Conservation (phyloP, 495 filamentous ascomycete species). For the Aspergillus homomorphus region DNA sequence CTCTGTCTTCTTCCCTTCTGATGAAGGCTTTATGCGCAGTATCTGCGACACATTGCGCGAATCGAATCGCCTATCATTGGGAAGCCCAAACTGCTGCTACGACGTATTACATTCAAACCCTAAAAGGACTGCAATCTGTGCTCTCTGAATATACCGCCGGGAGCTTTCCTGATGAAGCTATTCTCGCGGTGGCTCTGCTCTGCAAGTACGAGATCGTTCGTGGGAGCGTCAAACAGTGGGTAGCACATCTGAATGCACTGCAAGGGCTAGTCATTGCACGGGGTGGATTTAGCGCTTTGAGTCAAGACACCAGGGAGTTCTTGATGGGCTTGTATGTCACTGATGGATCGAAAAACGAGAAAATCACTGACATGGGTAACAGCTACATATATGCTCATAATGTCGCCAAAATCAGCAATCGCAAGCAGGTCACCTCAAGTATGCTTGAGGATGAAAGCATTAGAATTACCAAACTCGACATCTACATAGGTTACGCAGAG, state of each 20-base stretch:
- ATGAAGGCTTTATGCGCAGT: conserved; percentile 44
- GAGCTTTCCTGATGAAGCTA: conserved; percentile 31
- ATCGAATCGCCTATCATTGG: conserved; percentile 28
- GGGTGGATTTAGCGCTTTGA: conserved; percentile 34
- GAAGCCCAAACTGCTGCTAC: conserved; percentile 33
- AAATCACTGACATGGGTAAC: neutral
- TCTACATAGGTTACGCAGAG: conserved; percentile 46
- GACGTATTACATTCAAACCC: conserved; percentile 37
- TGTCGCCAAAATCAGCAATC: conserved; percentile 40
- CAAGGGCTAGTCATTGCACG: conserved; percentile 39
- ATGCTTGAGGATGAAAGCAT: conserved; percentile 24
- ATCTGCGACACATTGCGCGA: conserved; percentile 43
- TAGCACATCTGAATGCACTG: conserved; percentile 39
- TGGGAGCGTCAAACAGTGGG: conserved; percentile 45
- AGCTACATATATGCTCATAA: conserved; percentile 43
- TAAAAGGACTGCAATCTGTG: conserved; percentile 33
- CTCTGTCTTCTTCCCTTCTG: conserved; percentile 41
- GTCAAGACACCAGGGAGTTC: conserved; percentile 36
- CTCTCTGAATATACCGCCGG: conserved; percentile 23
- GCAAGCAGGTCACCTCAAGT: conserved; percentile 22
- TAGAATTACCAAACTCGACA: conserved; percentile 35
- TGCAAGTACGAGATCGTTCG: conserved; percentile 47
- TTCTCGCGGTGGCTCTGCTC: conserved; percentile 41
- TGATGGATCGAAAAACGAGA: neutral
- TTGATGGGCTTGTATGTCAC: conserved; percentile 38